Evolutionary conservation across 2,329 filamentous ascomycete genomes (phyloP), one percentile per base, ranked within the genome.

Genomic region (Neofusicoccum kwambonambiense): DNA sequence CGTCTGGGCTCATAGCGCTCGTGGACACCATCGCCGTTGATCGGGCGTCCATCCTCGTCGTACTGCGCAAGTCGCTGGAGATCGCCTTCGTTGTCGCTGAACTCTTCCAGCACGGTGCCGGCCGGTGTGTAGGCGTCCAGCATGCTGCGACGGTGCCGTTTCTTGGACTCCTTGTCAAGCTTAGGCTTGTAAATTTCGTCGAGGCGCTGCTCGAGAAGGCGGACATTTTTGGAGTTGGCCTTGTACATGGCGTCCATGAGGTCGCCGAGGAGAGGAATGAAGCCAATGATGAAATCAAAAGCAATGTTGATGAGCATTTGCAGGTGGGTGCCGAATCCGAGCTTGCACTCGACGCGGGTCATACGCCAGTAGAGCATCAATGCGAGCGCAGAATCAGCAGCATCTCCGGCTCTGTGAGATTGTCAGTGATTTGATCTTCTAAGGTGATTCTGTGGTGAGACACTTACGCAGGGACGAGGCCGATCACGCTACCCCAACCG

Each of bases 401-500:
- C 84, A 75, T 97, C 93, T 54, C 93, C 93, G 67, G 12, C 64
- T 85, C 62, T 64, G 49, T 3, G 9, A 9, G 2, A 2, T 7
- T 49, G 22, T 44, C 56, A 45, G 41, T 44, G 15, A 5, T 27
- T 8, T 39, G 61, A 12, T 22, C 17, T 41, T 34, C 22, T 22
- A 0, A 3, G 19, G 2, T 37, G 57, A 8, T 11, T 13, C 3
- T 15, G 15, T 22, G 44, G 39, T 19, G 49, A 39, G 9, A 45
- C 17, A 42, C 90, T 83, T 84, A 92, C 86, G 86, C 86, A 70
- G 95, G 95, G 63, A 98, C 78, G 7, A 98, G 75, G 13, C 89
- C 95, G 71, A 98, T 91, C 65, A 97, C 86, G 70, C 89, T 90
- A 60, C 91, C 87, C 92, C 93, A 97, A 63, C 95, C 95, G 74